Percentiles rank a stretch among this genome's conserved stretches.
Conservation (phyloP, 176 grass and related monocot genomes). For the Echinochloa phyllopogon region DNA sequence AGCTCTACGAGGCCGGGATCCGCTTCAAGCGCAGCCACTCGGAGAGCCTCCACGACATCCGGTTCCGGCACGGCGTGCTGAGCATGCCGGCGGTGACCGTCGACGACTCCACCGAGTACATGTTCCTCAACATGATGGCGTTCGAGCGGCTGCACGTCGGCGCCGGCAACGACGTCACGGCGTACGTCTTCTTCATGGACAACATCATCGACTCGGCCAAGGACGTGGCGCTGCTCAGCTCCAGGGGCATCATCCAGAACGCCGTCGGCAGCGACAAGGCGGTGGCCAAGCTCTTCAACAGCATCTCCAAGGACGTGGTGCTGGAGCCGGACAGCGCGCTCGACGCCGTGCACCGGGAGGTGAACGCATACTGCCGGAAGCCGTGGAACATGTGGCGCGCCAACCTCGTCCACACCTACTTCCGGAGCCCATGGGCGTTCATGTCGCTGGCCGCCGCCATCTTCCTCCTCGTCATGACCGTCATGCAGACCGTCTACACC, state of each 20-base stretch:
- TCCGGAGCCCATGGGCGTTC: constrained; percentile 83
- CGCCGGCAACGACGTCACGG: constrained; percentile 79
- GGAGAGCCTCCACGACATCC: constrained; percentile 62
- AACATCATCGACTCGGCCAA: constrained; percentile 78
- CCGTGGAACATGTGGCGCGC: constrained; percentile 74
- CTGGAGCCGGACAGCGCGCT: constrained; percentile 58
- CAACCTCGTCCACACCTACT: constrained; percentile 90
- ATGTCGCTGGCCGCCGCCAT: constrained; percentile 65
- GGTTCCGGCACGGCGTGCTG: constrained; percentile 61
- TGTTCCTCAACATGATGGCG: constrained; percentile 93
- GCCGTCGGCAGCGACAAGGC: constrained; percentile 78
- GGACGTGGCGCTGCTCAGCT: constrained; percentile 72
- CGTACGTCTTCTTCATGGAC: constrained; percentile 98
- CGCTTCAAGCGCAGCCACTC: constrained; percentile 53
- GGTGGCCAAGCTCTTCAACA: constrained; percentile 75
- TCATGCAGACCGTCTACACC: constrained; percentile 77
- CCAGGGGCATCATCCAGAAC: constrained; percentile 76
- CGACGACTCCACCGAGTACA: constrained; percentile 84
- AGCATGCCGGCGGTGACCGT: constrained; percentile 59
- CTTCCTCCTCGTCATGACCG: constrained; percentile 67
- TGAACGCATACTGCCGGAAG: constrained; percentile 68
- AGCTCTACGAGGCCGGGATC: constrained; percentile 86
- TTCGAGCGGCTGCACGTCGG: constrained; percentile 84
- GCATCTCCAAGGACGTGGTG: constrained; percentile 78
- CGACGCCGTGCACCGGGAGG: constrained; percentile 63